Percentiles rank a stretch among this genome's conserved stretches.
phyloP scores from a whole-genome alignment of 148 eudicot species.

The Beta vulgaris region DNA sequence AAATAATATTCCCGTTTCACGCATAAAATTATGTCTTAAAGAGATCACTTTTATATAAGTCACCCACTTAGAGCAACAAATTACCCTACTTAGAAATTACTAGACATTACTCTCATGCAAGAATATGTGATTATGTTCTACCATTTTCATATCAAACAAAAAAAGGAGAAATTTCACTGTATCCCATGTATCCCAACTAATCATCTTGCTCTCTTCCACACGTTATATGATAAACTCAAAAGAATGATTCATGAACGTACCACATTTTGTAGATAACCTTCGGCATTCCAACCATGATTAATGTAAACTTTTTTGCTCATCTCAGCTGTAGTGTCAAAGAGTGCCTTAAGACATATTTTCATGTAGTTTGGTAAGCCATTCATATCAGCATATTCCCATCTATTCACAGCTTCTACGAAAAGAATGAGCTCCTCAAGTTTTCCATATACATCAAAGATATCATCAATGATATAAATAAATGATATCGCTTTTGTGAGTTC shows the following conservation, averaged over 20 bases:
- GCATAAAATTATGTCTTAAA: too few species aligned
- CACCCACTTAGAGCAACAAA: too few species aligned
- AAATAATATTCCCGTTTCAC: too few species aligned
- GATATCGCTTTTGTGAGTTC: slow-evolving; percentile 57
- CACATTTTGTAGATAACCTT: slow-evolving; percentile 28
- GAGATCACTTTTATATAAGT: too few species aligned
- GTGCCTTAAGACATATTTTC: slow-evolving; percentile 45
- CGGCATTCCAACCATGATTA: slow-evolving; percentile 47
- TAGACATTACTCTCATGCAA: too few species aligned
- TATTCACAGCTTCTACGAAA: slow-evolving; percentile 57
- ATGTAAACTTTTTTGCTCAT: slow-evolving; percentile 36
- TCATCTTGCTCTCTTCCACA: too few species aligned
- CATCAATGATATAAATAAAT: slow-evolving; percentile 63
- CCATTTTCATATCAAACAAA: too few species aligned
- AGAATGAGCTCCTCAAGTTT: slow-evolving; percentile 45
- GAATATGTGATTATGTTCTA: too few species aligned
- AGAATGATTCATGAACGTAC: slow-evolving; percentile 26
- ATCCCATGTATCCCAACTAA: too few species aligned
- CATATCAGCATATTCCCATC: slow-evolving; percentile 45
- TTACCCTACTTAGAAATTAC: too few species aligned
- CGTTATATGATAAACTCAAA: not conserved
- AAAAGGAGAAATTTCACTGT: too few species aligned
- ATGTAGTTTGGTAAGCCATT: slow-evolving; percentile 55
- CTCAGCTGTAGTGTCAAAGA: slow-evolving; percentile 39
- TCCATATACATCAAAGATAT: slow-evolving; percentile 64